Conservation (phyloP, 2,329 filamentous ascomycete species). For the Fusarium nelsonii region DNA sequence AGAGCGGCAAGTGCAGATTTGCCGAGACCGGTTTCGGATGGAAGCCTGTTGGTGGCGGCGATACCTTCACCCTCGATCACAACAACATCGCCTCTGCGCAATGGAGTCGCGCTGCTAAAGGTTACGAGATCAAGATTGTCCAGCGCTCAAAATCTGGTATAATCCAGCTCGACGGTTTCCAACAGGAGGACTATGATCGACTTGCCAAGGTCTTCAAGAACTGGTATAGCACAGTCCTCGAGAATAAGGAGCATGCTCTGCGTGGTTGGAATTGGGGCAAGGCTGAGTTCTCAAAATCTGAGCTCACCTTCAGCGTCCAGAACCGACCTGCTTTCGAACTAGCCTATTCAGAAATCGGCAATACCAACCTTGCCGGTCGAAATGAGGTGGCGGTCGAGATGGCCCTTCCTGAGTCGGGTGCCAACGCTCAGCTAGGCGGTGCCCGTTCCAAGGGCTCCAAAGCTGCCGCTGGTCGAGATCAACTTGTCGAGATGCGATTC, state of each 20-base stretch:
- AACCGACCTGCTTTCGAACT: constrained; percentile 97
- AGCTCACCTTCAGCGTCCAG: constrained; percentile 95
- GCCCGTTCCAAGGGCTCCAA: constrained; percentile 85
- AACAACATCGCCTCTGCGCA: constrained; percentile 87
- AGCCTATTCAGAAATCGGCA: constrained; percentile 96
- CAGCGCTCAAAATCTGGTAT: constrained; percentile 82
- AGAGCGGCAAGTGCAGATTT: constrained; percentile 92
- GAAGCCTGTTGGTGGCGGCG: constrained; percentile 88
- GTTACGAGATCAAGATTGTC: constrained; percentile 92
- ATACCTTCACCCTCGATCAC: constrained; percentile 93
- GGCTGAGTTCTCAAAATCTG: constrained; percentile 93
- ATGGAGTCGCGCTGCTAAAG: constrained; percentile 93
- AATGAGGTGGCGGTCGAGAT: constrained; percentile 99
- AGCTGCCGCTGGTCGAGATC: constrained; percentile 87
- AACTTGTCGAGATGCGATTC: constrained; percentile 98
- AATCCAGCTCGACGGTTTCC: constrained; percentile 94
- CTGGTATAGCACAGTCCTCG: constrained; percentile 95
- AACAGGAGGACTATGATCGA: constrained; percentile 93
- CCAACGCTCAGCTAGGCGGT: constrained; percentile 79
- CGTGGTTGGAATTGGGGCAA: constrained; percentile 99
- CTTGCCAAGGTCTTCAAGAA: constrained; percentile 94
- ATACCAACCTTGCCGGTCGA: constrained; percentile 96
- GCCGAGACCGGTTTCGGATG: constrained; percentile 95
- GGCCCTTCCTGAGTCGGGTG: constrained; percentile 79
- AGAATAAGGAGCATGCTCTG: constrained; percentile 92